Evolutionary conservation across 202 grass and related monocot genomes (phyloP), one percentile per base, ranked within the genome.

Genomic region (Digitaria exilis): DNA sequence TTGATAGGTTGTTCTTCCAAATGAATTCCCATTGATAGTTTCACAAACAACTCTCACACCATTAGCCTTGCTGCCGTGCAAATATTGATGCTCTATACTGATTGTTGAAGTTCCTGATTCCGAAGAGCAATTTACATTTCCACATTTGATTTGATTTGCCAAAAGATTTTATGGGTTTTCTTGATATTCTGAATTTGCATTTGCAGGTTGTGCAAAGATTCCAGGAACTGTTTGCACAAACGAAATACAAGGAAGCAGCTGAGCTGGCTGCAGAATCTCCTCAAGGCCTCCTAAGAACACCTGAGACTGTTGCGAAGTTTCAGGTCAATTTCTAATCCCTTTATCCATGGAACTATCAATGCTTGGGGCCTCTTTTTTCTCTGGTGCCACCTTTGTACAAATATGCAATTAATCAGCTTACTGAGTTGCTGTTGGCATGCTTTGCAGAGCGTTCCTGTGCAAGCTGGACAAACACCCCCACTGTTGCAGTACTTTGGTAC

Each of bases 201-300:
- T 24, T 81, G 65, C 88, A 97, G 94, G 94, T 97, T 89, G 92
- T 94, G 66, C 94, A 97, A 87, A 90, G 94, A 78, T 97, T 97
- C 21, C 94, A 97, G 84, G 92, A 97, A 85, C 82, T 97, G 29
- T 97, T 97, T 49, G 71, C 90, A 2, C 94, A 97, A 86, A 97
- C 94, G 15, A 97, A 97, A 81, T 97, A 97, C 74, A 97, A 97
- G 78, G 94, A 97, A 87, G 94, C 94, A 78, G 91, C 94, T 30
- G 94, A 97, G 77, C 59, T 97, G 76, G 94, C 94, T 44, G 94
- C 94, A 55, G 94, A 97, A 66, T 97, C 94, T 69, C 94, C 94
- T 15, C 94, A 97, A 60, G 89, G 91, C 61, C 91, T 97, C 62
- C 86, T 97, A 35, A 82, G 94, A 82, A 97, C 94, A 15, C 89